Evolutionary conservation across 768 basidiomycete species (phyloP), one percentile per base, ranked within the genome.

Genomic region (Leccinum barrowsii): DNA sequence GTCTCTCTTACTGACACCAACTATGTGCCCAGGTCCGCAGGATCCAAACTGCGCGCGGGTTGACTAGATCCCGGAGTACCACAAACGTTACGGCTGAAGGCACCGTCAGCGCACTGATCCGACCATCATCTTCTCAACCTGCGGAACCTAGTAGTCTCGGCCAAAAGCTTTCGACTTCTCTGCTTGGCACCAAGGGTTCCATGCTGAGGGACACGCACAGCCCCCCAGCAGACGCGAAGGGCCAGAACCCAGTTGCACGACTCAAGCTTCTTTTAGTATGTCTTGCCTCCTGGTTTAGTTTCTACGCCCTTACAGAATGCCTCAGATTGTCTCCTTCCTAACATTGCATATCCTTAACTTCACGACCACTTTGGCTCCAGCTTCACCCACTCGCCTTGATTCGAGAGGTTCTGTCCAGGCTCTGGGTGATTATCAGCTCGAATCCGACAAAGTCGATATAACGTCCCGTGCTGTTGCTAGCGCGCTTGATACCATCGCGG

Each of bases 291-390:
- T 3, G 19, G 15, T 5, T 3, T 49, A 52, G 40, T 7, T 22
- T 22, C 53, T 48, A 10, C 55, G 55, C 26, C 4, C 51, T 59
- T 50, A 59, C 35, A 49, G 10, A 50, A 40, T 49, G 13, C 37
- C 44, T 55, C 61, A 88, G 86, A 92, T 99, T 64, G 86, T 87
- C 17, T 87, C 94, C 3, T 99, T 98, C 83, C 80, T 96, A 63
- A 86, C 86, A 0, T 76, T 99, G 2, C 97, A 99, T 65, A 84
- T 94, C 55, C 82, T 97, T 61, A 98, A 98, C 78, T 83, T 98
- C 58, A 89, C 88, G 71, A 90, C 95, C 0, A 94, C 97, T 0
- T 83, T 99, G 51, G 89, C 94, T 0, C 81, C 85, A 32, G 78
- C 81, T n/a, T 71, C 83, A 57, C 63, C 84, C 73, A 64, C 80